Base-by-base conservation (phyloP, 2,329 filamentous ascomycete genomes). In the Lachnellula arida region DNA sequence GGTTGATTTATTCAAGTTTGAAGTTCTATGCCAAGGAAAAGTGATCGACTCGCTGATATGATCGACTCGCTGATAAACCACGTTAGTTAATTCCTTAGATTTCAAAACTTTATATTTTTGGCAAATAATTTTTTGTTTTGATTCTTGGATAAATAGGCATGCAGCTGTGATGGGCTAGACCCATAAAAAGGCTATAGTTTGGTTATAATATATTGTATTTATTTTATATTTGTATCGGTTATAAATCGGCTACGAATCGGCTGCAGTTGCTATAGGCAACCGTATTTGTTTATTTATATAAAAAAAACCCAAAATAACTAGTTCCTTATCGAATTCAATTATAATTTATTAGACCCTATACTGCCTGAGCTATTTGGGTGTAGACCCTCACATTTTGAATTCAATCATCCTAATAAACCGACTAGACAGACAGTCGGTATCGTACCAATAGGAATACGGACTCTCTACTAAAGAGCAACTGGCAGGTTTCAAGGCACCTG, bases 1-100 rank as follows among this genome's bases (percentile, higher is more conserved):
- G 34, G 54, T 56, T 53, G 19, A 49, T 43, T 53, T 28, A 56
- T 56, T 53, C 43, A 12, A 32, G 32, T 56, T 56, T 44, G 28
- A 49, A 49, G 49, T 56, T 7, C 14, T 43, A 37, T 28, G 43
- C 23, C 44, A 53, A 43, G 47, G 53, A 48, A 46, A 51, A 53
- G 35, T 50, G 25, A 14, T n/a, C 17, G 22, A 32, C 34, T 46
- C 34, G 37, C 19, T 50, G 46, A 48, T 53, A 49, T 43, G 23
- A 25, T 25, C 23, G 23, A 25, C 23, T 25, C 5, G 23, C 23
- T 25, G 23, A 25, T 25, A 25, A 25, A 53, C 46, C 58, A 55
- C 22, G 55, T 54, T 49, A 44, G 23, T 25, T 25, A 25, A 25
- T 25, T 25, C 23, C 23, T 25, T 25, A 25, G 23, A 25, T 25